phyloP scores from a whole-genome alignment of 768 basidiomycete species.

The Xerocomus spinulosus region DNA sequence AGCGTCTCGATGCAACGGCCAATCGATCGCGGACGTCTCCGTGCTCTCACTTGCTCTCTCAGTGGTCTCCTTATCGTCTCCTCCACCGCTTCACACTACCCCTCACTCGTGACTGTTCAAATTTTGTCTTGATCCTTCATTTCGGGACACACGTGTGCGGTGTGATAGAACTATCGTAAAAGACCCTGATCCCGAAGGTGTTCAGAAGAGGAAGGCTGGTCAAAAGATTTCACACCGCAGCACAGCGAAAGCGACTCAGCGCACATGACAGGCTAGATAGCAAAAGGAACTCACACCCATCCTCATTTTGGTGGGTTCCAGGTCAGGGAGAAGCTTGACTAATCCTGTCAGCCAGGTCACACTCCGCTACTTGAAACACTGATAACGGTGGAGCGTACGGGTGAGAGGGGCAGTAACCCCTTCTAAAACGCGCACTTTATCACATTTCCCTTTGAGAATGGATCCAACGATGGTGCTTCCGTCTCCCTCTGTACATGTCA shows the following conservation, averaged over 20 bases:
- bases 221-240: background rate
- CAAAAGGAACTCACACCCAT: background rate
- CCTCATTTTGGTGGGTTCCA: background rate
- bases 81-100: background rate
- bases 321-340: slow-evolving; percentile 4
- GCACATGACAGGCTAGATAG: background rate
- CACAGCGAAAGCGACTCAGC: background rate
- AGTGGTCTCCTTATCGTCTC: background rate
- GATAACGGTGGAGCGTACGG: slow-evolving; percentile 7
- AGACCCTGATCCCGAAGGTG: background rate
- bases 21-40: slow-evolving; percentile 12
- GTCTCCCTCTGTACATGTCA: slow-evolving; percentile 3
- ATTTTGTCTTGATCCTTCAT: background rate
- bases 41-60: slow-evolving; percentile 5
- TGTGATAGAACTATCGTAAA: background rate
- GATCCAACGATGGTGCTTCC: slow-evolving; percentile 3
- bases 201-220: background rate
- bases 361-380: background rate
- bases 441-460: slow-evolving; percentile 4
- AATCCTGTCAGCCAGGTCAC: slow-evolving; percentile 1
- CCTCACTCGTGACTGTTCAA: background rate
- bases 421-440: slow-evolving; percentile 1
- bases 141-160: background rate
- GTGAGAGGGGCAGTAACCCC: slow-evolving; percentile 2
- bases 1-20: slow-evolving; percentile 8